Conservation (phyloP, 139 green algal species). For the Chlorella sp. region DNA sequence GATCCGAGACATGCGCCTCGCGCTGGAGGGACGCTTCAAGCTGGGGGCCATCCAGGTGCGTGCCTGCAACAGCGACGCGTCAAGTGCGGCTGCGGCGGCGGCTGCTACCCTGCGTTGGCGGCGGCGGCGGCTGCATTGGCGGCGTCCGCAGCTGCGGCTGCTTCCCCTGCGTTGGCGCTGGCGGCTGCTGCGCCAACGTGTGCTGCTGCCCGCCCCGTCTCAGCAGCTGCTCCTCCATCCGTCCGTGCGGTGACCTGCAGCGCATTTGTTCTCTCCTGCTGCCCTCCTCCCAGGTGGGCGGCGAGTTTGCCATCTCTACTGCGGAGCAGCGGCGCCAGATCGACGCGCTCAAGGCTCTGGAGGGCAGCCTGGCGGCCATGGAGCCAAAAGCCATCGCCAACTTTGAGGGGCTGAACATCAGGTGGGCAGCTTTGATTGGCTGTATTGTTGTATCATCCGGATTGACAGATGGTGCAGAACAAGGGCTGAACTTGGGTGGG, state of each 20-base stretch:
- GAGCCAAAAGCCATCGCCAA: slow-evolving; percentile 13
- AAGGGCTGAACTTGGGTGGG: too few species aligned
- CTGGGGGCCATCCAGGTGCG: slow-evolving; percentile 75
- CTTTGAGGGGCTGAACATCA: slow-evolving; percentile 67
- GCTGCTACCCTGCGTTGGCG: not conserved
- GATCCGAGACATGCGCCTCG: slow-evolving; percentile 58
- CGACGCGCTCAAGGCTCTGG: slow-evolving; percentile 68
- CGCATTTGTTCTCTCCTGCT: too few species aligned
- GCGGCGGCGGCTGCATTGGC: not conserved
- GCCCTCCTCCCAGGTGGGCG: slow-evolving; percentile 56
- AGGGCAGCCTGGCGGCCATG: slow-evolving; percentile 44
- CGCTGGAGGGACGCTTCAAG: slow-evolving; percentile 68
- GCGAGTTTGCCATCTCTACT: slow-evolving; percentile 65
- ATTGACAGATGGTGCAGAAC: too few species aligned
- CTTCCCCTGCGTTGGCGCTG: not conserved
- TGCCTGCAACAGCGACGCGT: too few species aligned
- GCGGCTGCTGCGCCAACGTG: not conserved
- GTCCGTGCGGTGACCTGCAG: too few species aligned
- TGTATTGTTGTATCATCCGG: too few species aligned
- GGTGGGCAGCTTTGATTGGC: slow-evolving; percentile 30
- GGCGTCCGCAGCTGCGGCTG: not conserved
- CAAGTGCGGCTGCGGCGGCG: slow-evolving; percentile 46
- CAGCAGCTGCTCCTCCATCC: too few species aligned
- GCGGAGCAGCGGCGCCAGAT: slow-evolving; percentile 74
- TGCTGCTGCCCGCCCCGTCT: not conserved